Base-by-base conservation (phyloP, 2,329 filamentous ascomycete genomes). In the Whalleya microplaca region DNA sequence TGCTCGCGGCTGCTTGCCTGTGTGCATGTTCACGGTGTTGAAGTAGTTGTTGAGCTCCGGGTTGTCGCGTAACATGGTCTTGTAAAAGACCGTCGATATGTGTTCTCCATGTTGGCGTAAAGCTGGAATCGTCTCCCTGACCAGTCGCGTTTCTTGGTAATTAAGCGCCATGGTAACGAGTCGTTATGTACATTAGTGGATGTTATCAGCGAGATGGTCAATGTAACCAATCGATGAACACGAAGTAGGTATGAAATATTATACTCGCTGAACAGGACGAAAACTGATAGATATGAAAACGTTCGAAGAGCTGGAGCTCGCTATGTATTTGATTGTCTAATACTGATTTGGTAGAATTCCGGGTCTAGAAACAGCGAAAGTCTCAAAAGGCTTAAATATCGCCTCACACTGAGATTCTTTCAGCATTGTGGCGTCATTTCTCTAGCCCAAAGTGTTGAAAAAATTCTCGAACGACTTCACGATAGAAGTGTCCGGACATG, bases 41-140 rank as follows among this genome's bases (percentile, higher is more conserved):
- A 92, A 92, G 72, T 88, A 78, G 71, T 86, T 82, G 65, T 86
- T 83, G 29, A 92, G 81, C 44, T 85, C 81, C 0, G 88, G 88
- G 58, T 91, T 79, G 41, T 84, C 84, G 10, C 70, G 69, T 21
- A 92, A 77, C 78, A 92, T 84, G 68, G 84, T 86, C 59, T 79
- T 78, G 78, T 93, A 92, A 77, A 93, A 92, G 62, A 82, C 80
- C n/a, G 79, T 80, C 5, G 88, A 87, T 71, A 92, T 90, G 59
- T 80, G 78, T 61, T 82, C 80, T 69, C 90, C 90, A 69, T 91
- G 84, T 59, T 87, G 79, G 20, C 81, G 80, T 2, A 92, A 80
- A 32, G 87, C 81, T 2, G 89, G 89, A 56, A 90, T 84, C 5
- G 89, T 92, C 49, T 85, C 80, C 72, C 86, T 87, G 73, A 92